phyloP scores from a whole-genome alignment of 2,329 filamentous ascomycete species.

The Colletotrichum sp. region DNA sequence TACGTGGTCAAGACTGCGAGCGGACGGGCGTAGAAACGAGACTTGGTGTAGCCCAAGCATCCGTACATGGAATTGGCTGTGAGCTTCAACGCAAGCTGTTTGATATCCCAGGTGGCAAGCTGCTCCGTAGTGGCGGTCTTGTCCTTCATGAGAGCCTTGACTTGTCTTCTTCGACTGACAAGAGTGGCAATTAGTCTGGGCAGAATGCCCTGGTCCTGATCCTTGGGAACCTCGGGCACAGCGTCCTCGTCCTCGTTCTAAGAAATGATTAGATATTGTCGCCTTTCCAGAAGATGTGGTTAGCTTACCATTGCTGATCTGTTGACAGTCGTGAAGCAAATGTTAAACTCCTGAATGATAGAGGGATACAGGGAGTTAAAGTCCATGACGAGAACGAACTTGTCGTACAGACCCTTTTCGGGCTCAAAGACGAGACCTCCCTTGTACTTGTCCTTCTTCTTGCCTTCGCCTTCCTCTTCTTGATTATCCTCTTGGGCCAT shows the following conservation, averaged over 20 bases:
- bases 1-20: conserved; percentile 95
- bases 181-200: conserved; percentile 91
- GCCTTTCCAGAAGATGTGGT: neutral
- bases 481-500: conserved; percentile 72
- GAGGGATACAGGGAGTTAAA: conserved; percentile 99
- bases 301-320: conserved; percentile 70
- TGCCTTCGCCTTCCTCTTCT: conserved; percentile 77
- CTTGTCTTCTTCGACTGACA: conserved; percentile 85
- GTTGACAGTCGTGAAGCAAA: conserved; percentile 98
- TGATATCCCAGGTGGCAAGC: conserved; percentile 95
- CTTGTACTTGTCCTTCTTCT: conserved; percentile 99
- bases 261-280: conserved; percentile 31
- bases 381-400: conserved; percentile 99
- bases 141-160: conserved; percentile 97
- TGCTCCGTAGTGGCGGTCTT: conserved; percentile 86
- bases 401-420: conserved; percentile 96
- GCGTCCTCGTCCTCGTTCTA: conserved; percentile 77
- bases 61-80: conserved; percentile 99
- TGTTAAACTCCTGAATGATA: conserved; percentile 99
- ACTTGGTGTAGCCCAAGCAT: conserved; percentile 95
- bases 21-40: conserved; percentile 94
- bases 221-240: conserved; percentile 83
- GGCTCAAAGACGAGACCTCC: conserved; percentile 98
- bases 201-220: conserved; percentile 83
- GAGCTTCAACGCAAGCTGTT: conserved; percentile 93